Conservation (phyloP, 768 basidiomycete genomes). For the Dentipellis fragilis region DNA sequence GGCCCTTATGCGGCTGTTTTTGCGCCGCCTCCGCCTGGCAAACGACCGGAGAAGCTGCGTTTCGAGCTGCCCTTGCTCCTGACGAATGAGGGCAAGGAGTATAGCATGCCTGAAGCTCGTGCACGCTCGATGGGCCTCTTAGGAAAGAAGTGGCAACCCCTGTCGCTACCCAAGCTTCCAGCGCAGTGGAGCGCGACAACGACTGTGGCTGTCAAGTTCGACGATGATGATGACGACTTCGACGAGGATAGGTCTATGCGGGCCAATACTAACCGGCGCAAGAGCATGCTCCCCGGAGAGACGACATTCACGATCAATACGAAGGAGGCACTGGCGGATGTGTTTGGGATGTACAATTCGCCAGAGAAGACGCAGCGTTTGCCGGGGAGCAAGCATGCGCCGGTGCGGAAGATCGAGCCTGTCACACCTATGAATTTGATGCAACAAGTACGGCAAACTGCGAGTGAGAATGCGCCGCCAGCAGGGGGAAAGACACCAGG, state of each 20-base stretch:
- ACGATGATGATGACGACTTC: slow-evolving; percentile 29
- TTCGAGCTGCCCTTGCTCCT: slow-evolving; percentile 64
- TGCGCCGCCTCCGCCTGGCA: slow-evolving; percentile 55
- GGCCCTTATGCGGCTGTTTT: slow-evolving; percentile 64
- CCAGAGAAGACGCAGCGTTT: slow-evolving; percentile 62
- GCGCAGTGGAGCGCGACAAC: background rate
- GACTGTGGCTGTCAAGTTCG: slow-evolving; percentile 40
- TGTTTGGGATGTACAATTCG: slow-evolving; percentile 94
- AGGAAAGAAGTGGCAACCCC: slow-evolving; percentile 78
- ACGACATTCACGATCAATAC: slow-evolving; percentile 96
- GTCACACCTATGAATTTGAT: slow-evolving; percentile 25
- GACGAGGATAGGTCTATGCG: slow-evolving; percentile 17
- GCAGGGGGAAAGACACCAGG: slow-evolving; percentile 25
- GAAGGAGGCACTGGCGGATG: slow-evolving; percentile 87
- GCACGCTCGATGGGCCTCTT: slow-evolving; percentile 75
- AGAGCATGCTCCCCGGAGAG: slow-evolving; percentile 42
- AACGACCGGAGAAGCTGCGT: slow-evolving; percentile 60
- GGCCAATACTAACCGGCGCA: slow-evolving; percentile 33
- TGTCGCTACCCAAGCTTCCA: slow-evolving; percentile 29
- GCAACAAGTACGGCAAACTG: slow-evolving; percentile 8
- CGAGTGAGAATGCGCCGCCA: slow-evolving; percentile 20
- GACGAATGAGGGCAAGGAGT: slow-evolving; percentile 72
- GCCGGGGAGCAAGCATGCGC: slow-evolving; percentile 64
- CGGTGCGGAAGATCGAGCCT: slow-evolving; percentile 57
- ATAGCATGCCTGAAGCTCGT: slow-evolving; percentile 75